Base-by-base conservation (phyloP, 139 green algal genomes). In the Chloropicon primus region DNA sequence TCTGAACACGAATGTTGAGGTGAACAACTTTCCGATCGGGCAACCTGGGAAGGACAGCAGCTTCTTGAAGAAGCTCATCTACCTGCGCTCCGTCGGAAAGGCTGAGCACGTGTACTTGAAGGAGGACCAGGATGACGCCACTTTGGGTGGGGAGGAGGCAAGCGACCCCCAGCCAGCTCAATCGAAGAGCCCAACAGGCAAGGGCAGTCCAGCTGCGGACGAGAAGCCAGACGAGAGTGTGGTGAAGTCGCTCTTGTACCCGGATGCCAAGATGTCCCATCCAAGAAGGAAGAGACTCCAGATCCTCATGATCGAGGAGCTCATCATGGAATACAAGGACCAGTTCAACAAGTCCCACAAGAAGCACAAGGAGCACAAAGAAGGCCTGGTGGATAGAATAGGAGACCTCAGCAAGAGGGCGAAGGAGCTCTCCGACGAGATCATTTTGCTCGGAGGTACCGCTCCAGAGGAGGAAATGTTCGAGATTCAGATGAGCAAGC, bases 271-370 rank as follows among this genome's bases (percentile, higher is more conserved):
- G 23, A 28, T 82, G 23, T 53, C 24, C 23, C 29, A 25, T n/a
- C 72, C 78, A 28, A 25, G 17, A 28, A 73, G 78, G 26, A 78
- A 78, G 22, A 21, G 28, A 72, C 72, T 73, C 28, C 78, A 82
- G 78, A 78, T 78, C 3, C 22, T 75, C 2, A 29, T 82, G 25
- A 27, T 78, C n/a, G 24, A 29, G 24, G 2, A 71, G 72, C 26
- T 71, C 2, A 23, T 71, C 24, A 22, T n/a, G 5, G 73, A 82
- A 28, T 27, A 24, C 3, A 23, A 28, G 10, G 29, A 53, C 2
- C 24, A 3, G n/a, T 78, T 78, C 72, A 82, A 82, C 73, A 53
- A 62, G 28, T 22, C 27, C 1, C 23, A 27, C 23, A 73, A 78
- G 10, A 2, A 73, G 17, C 23, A 62, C 28, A 23, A 24, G 22